phyloP scores from a whole-genome alignment of 352 stramenopile genomes.

The Phytophthora sojae region DNA sequence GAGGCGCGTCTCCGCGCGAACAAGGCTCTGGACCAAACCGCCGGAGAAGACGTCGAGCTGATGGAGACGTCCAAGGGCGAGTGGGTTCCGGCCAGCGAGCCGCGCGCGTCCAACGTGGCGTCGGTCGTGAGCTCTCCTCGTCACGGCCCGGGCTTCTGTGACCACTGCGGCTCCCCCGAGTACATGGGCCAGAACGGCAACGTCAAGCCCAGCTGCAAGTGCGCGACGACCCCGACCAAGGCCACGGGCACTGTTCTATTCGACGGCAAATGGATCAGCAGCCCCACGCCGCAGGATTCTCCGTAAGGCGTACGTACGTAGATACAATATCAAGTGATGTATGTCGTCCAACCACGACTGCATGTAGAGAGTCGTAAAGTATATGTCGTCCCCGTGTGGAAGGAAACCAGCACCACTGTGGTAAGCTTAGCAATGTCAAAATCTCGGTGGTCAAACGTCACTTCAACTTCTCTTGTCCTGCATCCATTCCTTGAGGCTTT shows the following conservation, averaged over 20 bases:
- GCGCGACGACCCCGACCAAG: constrained; percentile 25
- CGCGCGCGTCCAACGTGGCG: constrained; percentile 20
- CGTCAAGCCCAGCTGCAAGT: constrained; percentile 58
- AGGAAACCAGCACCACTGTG: constrained; percentile 5
- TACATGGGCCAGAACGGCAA: constrained; percentile 52
- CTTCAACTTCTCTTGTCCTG: constrained; percentile 17
- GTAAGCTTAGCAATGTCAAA: constrained; percentile 9
- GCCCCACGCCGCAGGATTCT: constrained; percentile 26
- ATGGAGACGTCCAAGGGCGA: constrained; percentile 68
- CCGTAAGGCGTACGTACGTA: constrained; percentile 24
- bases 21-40: constrained; percentile 42
- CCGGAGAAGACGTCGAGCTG: constrained; percentile 60
- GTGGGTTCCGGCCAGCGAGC: constrained; percentile 58
- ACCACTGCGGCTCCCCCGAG: constrained; percentile 50
- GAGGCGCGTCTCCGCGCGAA: constrained; percentile 19
- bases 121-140: constrained; percentile 31
- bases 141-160: constrained; percentile 41
- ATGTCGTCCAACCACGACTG: constrained; percentile 22
- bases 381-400: constrained; percentile 20
- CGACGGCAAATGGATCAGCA: constrained; percentile 51
- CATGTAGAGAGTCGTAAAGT: constrained; percentile 38
- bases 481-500: background rate
- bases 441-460: constrained; percentile 15
- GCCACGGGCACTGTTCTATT: constrained; percentile 42
- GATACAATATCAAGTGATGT: constrained; percentile 16